phyloP scores from a whole-genome alignment of 1,139 yeast species.

The Lodderomyces margitis region DNA sequence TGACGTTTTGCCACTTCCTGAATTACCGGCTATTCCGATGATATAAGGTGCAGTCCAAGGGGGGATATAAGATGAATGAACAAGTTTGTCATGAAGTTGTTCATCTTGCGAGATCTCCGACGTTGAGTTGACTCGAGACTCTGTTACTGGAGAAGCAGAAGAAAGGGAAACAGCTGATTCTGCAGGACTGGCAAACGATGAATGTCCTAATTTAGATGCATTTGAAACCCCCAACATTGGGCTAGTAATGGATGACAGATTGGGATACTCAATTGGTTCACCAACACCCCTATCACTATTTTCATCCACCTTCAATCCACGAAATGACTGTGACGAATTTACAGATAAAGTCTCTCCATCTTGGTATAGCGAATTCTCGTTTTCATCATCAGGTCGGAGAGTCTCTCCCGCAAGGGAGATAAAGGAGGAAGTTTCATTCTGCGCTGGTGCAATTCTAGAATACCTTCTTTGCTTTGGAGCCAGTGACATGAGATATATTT shows the following conservation, averaged over 20 bases:
- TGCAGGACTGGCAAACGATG: neutral
- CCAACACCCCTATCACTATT: neutral
- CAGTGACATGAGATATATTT: neutral
- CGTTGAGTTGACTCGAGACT: neutral
- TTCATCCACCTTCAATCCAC: neutral
- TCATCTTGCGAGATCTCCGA: neutral
- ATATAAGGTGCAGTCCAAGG: conserved; percentile 97
- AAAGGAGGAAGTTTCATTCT: conserved; percentile 15
- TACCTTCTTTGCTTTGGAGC: conserved; percentile 13
- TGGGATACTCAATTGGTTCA: neutral
- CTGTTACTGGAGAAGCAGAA: neutral
- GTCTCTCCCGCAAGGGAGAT: conserved; percentile 9
- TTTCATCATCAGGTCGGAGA: neutral
- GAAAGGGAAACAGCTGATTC: neutral
- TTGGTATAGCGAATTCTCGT: neutral
- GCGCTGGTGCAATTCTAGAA: conserved; percentile 25
- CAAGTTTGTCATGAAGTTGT: conserved; percentile 3
- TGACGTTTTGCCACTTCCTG: conserved; percentile 95
- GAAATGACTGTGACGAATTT: neutral
- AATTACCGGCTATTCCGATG: conserved; percentile 91
- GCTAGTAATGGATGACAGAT: neutral
- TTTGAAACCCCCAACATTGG: neutral
- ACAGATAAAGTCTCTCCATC: neutral
- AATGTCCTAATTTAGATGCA: neutral
- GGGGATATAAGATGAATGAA: conserved; percentile 54